Evolutionary conservation across 257 asterid species (phyloP).

Genomic region (Solanum bulbocastanum): DNA sequence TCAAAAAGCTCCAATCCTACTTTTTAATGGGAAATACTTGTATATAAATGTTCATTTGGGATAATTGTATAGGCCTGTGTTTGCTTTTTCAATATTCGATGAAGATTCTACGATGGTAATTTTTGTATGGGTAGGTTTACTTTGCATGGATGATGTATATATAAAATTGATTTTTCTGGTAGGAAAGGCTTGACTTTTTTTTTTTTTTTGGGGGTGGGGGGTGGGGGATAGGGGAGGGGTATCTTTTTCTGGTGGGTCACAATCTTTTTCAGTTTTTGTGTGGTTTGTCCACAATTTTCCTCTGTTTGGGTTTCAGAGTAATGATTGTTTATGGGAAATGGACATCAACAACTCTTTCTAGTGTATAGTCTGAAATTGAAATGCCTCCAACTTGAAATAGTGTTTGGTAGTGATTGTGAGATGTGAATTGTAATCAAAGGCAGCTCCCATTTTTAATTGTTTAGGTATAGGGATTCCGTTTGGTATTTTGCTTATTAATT

Average conservation of each 20-base stretch:
- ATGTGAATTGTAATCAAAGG: conserved; percentile 1
- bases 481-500: neutral
- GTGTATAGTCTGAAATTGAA: neutral
- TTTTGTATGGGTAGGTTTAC: neutral
- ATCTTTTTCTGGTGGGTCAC: neutral
- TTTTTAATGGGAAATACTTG: neutral
- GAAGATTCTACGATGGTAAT: neutral
- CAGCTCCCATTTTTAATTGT: neutral
- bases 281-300: neutral
- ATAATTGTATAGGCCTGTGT: neutral
- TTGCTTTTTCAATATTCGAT: neutral
- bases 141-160: neutral
- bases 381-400: neutral
- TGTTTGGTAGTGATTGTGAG: conserved; percentile 3
- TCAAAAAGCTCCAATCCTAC: neutral
- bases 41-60: neutral
- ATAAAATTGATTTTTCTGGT: neutral
- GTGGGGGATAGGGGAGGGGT: neutral
- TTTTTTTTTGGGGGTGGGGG: too few relatives aligned
- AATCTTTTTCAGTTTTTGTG: neutral
- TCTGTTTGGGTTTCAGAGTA: neutral
- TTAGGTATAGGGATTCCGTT: neutral
- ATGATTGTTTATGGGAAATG: neutral
- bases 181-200: neutral
- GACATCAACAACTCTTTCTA: neutral